Percentiles rank a stretch among this genome's conserved stretches.
Conservation (phyloP, 768 basidiomycete genomes). For the Hericium erinaceus region DNA sequence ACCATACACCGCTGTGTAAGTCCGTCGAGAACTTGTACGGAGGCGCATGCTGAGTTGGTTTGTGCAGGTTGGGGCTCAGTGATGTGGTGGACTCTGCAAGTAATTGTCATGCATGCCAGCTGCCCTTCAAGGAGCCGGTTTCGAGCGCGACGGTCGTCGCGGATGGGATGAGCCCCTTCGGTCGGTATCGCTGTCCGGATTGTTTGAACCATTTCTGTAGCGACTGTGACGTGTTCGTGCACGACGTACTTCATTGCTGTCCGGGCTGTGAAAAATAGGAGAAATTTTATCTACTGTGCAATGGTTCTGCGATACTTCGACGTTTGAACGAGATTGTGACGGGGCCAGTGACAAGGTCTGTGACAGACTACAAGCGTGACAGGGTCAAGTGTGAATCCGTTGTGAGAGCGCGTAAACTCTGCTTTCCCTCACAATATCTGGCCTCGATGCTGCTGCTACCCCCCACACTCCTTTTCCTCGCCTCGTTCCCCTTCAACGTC, state of each 20-base stretch:
- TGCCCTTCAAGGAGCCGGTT: slow-evolving; percentile 44
- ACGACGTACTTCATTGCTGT: slow-evolving; percentile 92
- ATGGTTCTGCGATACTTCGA: too few species aligned
- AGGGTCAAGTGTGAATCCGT: too few species aligned
- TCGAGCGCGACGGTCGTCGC: slow-evolving; percentile 23
- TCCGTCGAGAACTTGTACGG: slow-evolving; percentile 13
- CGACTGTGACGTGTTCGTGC: slow-evolving; percentile 95
- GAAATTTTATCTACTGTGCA: too few species aligned
- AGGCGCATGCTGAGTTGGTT: slow-evolving; percentile 1
- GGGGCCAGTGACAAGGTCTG: too few species aligned
- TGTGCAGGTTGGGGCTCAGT: slow-evolving; percentile 30
- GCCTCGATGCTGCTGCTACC: slow-evolving; percentile 15
- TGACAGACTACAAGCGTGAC: too few species aligned
- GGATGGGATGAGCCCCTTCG: slow-evolving; percentile 74
- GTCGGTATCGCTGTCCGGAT: slow-evolving; percentile 83
- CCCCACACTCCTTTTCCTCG: slow-evolving; percentile 48
- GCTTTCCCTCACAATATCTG: too few species aligned
- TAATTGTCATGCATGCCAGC: slow-evolving; percentile 73
- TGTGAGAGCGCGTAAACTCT: too few species aligned
- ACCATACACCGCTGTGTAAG: slow-evolving; percentile 74
- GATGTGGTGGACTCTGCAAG: slow-evolving; percentile 26
- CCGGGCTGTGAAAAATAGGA: slow-evolving; percentile 62
- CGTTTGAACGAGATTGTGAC: too few species aligned
- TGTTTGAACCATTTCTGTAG: slow-evolving; percentile 85
- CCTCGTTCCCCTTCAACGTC: slow-evolving; percentile 18